phyloP scores from a whole-genome alignment of 83 land plant species.

The Thuja plicata region DNA sequence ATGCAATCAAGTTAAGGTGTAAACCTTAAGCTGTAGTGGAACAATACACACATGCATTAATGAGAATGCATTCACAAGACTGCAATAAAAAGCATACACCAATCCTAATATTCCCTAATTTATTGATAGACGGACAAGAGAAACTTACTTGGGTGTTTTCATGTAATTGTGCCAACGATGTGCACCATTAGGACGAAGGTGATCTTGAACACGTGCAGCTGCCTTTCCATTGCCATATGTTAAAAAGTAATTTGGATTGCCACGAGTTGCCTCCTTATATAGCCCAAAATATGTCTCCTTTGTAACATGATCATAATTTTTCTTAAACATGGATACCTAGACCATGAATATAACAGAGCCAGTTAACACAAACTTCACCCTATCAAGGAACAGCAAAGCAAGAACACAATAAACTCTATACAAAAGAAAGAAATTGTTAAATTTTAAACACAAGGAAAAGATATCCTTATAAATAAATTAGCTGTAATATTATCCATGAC shows the following conservation, averaged over 20 bases:
- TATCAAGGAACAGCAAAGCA: background rate
- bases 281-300: constrained; percentile 95
- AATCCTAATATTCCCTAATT: background rate
- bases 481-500: background rate
- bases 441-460: background rate
- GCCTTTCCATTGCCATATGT: constrained; percentile 99
- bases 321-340: constrained; percentile 97
- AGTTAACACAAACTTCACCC: background rate
- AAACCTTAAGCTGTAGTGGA: background rate
- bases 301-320: constrained; percentile 94
- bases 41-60: background rate
- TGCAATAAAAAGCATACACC: background rate
- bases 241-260: constrained; percentile 96
- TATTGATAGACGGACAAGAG: background rate
- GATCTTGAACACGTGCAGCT: constrained; percentile 89
- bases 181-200: constrained; percentile 98
- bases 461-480: background rate
- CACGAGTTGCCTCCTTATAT: constrained; percentile 94
- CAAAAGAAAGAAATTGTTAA: background rate
- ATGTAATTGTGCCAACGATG: constrained; percentile 98
- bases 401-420: background rate
- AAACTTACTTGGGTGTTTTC: constrained; percentile 84
- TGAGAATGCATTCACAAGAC: constrained; percentile 6
- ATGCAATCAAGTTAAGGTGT: background rate
- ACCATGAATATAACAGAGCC: background rate